These are phyloP conservation scores for Zelopaecilomyces penicillatus DNA, from an alignment of 2,329 filamentous ascomycete species.

Conservation along the genomic window DNA sequence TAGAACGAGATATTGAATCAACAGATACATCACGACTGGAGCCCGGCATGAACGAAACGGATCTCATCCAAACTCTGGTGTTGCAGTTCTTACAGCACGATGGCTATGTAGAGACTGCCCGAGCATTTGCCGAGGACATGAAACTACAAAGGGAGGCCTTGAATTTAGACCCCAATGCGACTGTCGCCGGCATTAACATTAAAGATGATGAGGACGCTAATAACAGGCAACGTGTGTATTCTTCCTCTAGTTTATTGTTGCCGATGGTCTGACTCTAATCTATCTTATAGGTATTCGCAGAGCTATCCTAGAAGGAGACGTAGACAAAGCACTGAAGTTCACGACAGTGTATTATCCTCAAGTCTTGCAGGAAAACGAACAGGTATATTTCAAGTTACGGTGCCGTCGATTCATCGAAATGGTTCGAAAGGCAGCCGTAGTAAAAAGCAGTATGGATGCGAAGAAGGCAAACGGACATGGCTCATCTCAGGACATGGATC, in stretches of 20 bases:
- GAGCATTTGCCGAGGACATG: conserved; percentile 79
- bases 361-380: conserved; percentile 70
- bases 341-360: conserved; percentile 71
- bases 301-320: conserved; percentile 83
- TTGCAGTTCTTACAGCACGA: conserved; percentile 90
- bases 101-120: conserved; percentile 87
- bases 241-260: neutral
- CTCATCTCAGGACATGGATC: conserved; percentile 42
- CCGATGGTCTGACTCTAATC: conserved; percentile 10
- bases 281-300: conserved; percentile 62
- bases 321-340: conserved; percentile 79
- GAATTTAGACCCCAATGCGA: conserved; percentile 44
- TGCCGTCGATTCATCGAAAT: conserved; percentile 95
- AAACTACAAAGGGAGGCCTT: conserved; percentile 64
- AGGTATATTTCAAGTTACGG: conserved; percentile 78
- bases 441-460: conserved; percentile 47
- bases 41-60: conserved; percentile 59
- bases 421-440: conserved; percentile 59
- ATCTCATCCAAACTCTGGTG: conserved; percentile 71
- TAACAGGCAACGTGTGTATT: conserved; percentile 66
- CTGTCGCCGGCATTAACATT: conserved; percentile 54
- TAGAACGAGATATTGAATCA: conserved; percentile 51
- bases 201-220: conserved; percentile 80
- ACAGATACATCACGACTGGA: conserved; percentile 53
- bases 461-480: conserved; percentile 37